Percentiles rank a stretch among this genome's conserved stretches.
Evolutionary conservation across 177 flowering plant genomes (phyloP).

Genomic region (Vitis hybrid): DNA sequence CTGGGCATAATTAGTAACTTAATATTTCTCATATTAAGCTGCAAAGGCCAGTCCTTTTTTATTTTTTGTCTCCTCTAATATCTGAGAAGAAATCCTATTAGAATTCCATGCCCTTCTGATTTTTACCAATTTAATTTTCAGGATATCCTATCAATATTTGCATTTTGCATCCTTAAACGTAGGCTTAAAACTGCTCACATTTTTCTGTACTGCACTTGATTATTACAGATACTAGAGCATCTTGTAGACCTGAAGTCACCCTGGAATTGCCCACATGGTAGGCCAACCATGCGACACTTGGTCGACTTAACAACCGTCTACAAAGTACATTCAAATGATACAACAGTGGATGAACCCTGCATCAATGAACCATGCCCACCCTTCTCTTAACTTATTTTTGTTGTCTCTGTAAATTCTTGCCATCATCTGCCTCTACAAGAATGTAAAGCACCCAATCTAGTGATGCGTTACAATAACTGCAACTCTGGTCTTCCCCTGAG

Average conservation of each 20-base stretch:
- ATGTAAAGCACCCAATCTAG: too few species aligned
- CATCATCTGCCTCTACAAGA: too few species aligned
- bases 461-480: too few species aligned
- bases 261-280: constrained; percentile 99
- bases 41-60: neutral
- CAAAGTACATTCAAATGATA: constrained; percentile 14
- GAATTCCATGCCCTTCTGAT: neutral
- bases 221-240: constrained; percentile 70
- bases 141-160: neutral
- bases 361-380: neutral
- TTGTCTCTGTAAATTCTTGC: too few species aligned
- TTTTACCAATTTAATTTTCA: neutral
- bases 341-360: constrained; percentile 1
- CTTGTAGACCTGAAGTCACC: constrained; percentile 83
- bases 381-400: too few species aligned
- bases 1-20: neutral
- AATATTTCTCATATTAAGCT: neutral
- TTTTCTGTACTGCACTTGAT: constrained; percentile 3
- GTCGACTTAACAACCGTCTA: constrained; percentile 59
- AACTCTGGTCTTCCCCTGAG: too few species aligned
- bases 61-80: neutral
- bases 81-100: too few species aligned
- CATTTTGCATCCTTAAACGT: neutral
- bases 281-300: constrained; percentile 99
- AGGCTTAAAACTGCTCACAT: neutral